phyloP scores from a whole-genome alignment of 495 filamentous ascomycete species.

The Amorphotheca resinae region DNA sequence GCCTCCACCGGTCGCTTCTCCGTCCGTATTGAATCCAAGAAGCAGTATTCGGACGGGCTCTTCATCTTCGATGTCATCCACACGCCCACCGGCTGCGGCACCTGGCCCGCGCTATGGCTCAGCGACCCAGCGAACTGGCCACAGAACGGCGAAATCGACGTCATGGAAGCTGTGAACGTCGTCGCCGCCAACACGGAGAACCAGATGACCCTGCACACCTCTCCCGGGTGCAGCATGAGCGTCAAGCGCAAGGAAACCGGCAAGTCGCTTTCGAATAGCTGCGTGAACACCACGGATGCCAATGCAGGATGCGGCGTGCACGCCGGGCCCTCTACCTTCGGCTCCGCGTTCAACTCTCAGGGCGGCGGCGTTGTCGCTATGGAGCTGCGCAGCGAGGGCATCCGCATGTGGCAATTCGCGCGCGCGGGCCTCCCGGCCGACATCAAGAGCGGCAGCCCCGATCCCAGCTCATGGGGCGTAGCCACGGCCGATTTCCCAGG shows the following conservation, averaged over 20 bases:
- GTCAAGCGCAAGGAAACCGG: slow-evolving; percentile 34
- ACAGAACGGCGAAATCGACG: slow-evolving; percentile 56
- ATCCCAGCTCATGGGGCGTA: slow-evolving; percentile 46
- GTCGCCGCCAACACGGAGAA: slow-evolving; percentile 38
- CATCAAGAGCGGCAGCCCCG: slow-evolving; percentile 34
- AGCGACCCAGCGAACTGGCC: slow-evolving; percentile 51
- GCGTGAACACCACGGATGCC: slow-evolving; percentile 36
- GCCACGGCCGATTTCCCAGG: slow-evolving; percentile 47
- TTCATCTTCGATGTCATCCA: slow-evolving; percentile 39
- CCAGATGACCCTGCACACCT: slow-evolving; percentile 56
- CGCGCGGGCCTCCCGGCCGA: slow-evolving; percentile 38
- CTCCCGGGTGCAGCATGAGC: slow-evolving; percentile 43
- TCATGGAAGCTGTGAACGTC: slow-evolving; percentile 60
- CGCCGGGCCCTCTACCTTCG: slow-evolving; percentile 31
- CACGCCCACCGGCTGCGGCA: slow-evolving; percentile 28
- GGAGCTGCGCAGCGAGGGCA: slow-evolving; percentile 47
- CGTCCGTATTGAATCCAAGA: slow-evolving; percentile 41
- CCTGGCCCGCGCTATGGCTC: slow-evolving; percentile 42
- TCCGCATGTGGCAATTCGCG: slow-evolving; percentile 51
- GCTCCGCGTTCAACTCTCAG: slow-evolving; percentile 41
- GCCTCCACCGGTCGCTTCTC: slow-evolving; percentile 36
- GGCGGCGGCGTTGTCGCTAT: slow-evolving; percentile 53
- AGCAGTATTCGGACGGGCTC: slow-evolving; percentile 27
- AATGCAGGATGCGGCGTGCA: slow-evolving; percentile 19
- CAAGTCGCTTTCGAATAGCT: slow-evolving; percentile 33